Percentiles rank a stretch among this genome's conserved stretches.
phyloP scores from a whole-genome alignment of 345 rosid species.

The Durio zibethinus region DNA sequence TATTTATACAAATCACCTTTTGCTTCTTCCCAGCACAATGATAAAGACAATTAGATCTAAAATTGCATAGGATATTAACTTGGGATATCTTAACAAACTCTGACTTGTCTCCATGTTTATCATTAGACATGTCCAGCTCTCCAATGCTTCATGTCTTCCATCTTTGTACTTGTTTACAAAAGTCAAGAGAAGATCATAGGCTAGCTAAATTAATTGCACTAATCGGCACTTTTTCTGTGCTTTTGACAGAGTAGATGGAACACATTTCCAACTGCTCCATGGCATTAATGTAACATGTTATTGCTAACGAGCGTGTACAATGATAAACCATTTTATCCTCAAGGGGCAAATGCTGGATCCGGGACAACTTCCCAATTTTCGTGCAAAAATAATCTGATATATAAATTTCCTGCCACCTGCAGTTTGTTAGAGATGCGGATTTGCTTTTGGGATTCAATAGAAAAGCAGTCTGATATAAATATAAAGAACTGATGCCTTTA shows the following conservation, averaged over 20 bases:
- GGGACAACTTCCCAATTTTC: background rate
- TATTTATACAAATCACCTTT: no score
- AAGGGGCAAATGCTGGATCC: background rate
- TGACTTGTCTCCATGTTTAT: no score
- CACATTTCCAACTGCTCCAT: background rate
- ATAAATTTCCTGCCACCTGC: background rate
- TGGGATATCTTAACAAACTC: no score
- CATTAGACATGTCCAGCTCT: no score
- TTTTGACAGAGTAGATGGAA: background rate
- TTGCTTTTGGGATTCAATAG: background rate
- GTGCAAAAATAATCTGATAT: background rate
- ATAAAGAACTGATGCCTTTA: background rate
- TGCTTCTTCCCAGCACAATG: no score
- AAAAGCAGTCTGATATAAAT: background rate
- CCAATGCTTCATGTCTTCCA: no score
- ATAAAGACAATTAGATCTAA: no score
- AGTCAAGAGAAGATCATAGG: no score
- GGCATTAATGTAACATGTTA: background rate
- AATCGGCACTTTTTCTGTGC: background rate
- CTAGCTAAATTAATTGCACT: no score
- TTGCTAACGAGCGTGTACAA: background rate
- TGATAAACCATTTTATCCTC: background rate
- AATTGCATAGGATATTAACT: no score
- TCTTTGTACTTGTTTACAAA: no score
- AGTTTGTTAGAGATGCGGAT: background rate